Base-by-base conservation (phyloP, 352 stramenopile genomes). In the Pythium utonaiense region DNA sequence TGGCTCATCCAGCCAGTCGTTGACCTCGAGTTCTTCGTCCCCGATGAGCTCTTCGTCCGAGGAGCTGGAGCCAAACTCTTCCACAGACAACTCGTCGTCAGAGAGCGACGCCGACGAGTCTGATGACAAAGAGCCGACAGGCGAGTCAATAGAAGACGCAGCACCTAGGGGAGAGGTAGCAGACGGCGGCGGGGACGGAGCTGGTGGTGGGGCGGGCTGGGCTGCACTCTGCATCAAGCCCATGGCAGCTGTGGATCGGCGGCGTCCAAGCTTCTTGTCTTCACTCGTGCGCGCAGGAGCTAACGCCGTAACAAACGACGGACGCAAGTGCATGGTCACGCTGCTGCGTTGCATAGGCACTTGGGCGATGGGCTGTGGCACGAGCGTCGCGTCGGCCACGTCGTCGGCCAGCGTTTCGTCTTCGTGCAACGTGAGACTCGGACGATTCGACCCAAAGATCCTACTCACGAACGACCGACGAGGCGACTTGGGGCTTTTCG, bases 1-100 rank as follows among this genome's bases (percentile, higher is more conserved):
- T 0, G 77, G 75, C 31, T 90, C 83, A 66, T 89, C 83, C 19
- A 92, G 80, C 83, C 83, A 92, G 64, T 92, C 83, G 53, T 71
- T 84, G 14, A 92, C 70, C 47, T 78, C 65, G 3, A 87, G 52
- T 21, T 89, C 83, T 27, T 88, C 80, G 0, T 67, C 69, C 1
- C 85, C 77, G 2, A 73, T 22, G 19, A 73, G 36, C 19, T 77
- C 71, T 48, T 77, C 71, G 36, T 69, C 60, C 28, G 52, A 62
- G 25, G 60, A 67, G 51, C 42, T 53, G 21, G 57, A 59, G 19
- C 17, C 21, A 13, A 59, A 62, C n/a, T 62, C 53, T 6, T 67
- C 53, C 19, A 67, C 60, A 7, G 52, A 60, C 14, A 62, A 45
- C 53, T 62, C 60, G 16, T 65, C 58, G 31, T 65, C 58, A 40